phyloP scores from a whole-genome alignment of 2,329 filamentous ascomycete genomes.

The Sporothrix sp. region DNA sequence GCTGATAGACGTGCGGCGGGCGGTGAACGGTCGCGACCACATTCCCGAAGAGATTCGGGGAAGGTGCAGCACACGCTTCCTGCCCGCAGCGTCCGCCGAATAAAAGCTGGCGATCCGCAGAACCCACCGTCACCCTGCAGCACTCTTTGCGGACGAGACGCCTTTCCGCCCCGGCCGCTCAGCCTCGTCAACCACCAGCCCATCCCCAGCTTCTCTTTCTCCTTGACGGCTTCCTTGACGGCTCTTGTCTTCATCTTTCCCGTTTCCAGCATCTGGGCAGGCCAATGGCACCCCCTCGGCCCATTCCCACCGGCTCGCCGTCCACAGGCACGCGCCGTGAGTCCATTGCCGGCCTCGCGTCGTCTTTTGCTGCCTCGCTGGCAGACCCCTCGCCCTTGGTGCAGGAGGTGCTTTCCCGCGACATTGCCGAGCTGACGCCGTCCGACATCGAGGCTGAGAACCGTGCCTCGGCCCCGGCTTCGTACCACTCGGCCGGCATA shows the following conservation, averaged over 20 bases:
- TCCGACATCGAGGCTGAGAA: slow-evolving; percentile 32
- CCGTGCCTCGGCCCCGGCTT: not conserved
- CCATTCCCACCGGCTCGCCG: slow-evolving; percentile 19
- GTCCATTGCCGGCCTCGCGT: slow-evolving; percentile 18
- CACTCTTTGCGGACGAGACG: no score
- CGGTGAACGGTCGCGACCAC: no score
- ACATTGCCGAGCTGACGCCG: slow-evolving; percentile 55
- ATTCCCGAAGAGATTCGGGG: no score
- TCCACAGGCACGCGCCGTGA: slow-evolving; percentile 7
- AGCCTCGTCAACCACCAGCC: no score
- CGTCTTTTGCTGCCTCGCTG: slow-evolving; percentile 39
- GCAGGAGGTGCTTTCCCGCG: slow-evolving; percentile 54
- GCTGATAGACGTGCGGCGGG: not conserved
- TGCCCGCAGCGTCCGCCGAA: no score
- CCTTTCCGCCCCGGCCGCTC: no score
- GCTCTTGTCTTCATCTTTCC: not conserved
- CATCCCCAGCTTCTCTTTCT: no score
- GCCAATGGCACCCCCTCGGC: slow-evolving; percentile 20
- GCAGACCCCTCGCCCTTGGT: slow-evolving; percentile 54
- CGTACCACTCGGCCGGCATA: slow-evolving; percentile 10
- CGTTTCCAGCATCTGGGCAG: no score
- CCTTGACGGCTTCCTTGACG: no score
- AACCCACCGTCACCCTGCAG: no score
- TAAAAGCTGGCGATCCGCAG: no score
- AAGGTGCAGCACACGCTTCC: no score